Base-by-base conservation (phyloP, 441 rosid species). In the Melastoma candidum region DNA sequence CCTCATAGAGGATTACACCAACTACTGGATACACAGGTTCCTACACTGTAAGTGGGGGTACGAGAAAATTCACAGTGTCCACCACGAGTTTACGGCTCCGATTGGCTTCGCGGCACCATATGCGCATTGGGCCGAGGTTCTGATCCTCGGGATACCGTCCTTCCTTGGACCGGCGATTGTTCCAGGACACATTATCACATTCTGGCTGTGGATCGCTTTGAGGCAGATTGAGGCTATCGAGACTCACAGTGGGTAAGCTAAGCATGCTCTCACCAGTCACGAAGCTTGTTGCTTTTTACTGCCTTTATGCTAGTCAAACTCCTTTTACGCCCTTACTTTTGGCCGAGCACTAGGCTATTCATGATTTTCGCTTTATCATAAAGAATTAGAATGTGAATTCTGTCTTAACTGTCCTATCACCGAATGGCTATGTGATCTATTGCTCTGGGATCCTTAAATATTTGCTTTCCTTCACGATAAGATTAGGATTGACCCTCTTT, bases 151-250 rank as follows among this genome's bases (percentile, higher is more conserved):
- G 48, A 82, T 89, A 51, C 95, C 97, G 12, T 78, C 97, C 41
- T 84, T 84, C 66, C 76, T 89, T 41, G 97, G 97, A 12, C 97
- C 97, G 12, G 97, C 84, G 0, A 74, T 92, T 50, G 95, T 22
- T 75, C 96, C 96, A 22, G 89, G 98, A 11, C 98, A 92, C 68
- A 77, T 92, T 65, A 66, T 83, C 57, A 83, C 90, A 3, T 78
- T 81, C 61, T 92, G 98, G 96, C 50, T 83, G 50, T 92, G 98
- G 96, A 80, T 92, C 43, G 75, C 70, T 69, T 74, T 83, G 57
- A 79, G 96, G 64, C 90, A 87, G 80, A 69, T 83, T 39, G 96
- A 87, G 72, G 94, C 98, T 0, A 82, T 87, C 12, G 95, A 87
- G 44, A 85, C 94, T 26, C 98, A 92, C 64, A 85, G 98, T 53